A percentile compares a stretch with the other conserved stretches of the same genome.
Evolutionary conservation across 2,329 filamentous ascomycete genomes (phyloP).

Genomic region (Neonectria punicea): DNA sequence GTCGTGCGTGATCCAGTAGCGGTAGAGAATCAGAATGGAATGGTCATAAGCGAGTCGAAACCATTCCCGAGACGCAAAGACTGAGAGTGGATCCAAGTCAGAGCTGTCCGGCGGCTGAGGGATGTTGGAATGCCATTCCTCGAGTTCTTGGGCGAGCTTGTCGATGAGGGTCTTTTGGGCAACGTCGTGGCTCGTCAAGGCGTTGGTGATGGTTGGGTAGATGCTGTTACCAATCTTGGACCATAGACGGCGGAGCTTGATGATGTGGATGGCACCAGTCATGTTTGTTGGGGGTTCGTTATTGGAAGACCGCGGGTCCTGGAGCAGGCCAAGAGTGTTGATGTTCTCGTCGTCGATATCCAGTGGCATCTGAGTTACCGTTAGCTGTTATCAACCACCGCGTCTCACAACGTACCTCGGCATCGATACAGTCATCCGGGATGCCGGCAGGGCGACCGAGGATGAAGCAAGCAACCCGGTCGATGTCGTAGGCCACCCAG

Average conservation of each 20-base stretch:
- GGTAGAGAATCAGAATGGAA: constrained; percentile 52
- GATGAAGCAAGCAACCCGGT: constrained; percentile 30
- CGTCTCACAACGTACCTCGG: constrained; percentile 13
- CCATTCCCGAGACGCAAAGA: constrained; percentile 51
- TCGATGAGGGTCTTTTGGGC: constrained; percentile 32
- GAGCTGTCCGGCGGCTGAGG: constrained; percentile 28
- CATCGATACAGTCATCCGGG: constrained; percentile 30
- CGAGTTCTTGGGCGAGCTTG: constrained; percentile 38
- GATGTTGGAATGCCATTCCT: constrained; percentile 39
- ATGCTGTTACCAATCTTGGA: constrained; percentile 42
- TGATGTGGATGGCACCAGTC: constrained; percentile 45
- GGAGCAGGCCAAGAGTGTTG: constrained; percentile 20
- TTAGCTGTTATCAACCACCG: neutral
- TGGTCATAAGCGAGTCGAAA: constrained; percentile 52
- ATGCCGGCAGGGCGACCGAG: constrained; percentile 31
- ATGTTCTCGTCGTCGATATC: constrained; percentile 33
- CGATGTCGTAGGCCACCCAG: constrained; percentile 33
- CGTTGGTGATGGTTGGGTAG: constrained; percentile 32
- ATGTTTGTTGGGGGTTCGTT: constrained; percentile 40
- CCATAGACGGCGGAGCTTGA: constrained; percentile 45
- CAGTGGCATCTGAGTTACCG: constrained; percentile 7
- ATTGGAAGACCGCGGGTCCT: constrained; percentile 19
- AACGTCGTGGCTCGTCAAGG: constrained; percentile 14
- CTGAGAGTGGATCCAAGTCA: constrained; percentile 35
- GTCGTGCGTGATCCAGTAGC: constrained; percentile 39